Base-by-base conservation (phyloP, 345 rosid genomes). In the Hirschfeldia incana region DNA sequence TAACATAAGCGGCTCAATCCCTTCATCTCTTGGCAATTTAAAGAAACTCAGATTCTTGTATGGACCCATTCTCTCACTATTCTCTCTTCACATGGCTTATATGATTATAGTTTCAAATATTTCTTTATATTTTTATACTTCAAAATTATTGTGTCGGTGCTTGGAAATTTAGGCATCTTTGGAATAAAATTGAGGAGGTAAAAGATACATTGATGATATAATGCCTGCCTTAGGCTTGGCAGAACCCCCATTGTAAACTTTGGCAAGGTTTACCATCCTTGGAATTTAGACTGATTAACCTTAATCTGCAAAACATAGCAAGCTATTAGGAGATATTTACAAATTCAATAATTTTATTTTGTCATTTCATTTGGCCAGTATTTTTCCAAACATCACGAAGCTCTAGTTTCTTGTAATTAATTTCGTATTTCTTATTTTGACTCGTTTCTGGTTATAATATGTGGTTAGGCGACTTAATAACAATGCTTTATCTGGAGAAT, bases 381-480 rank as follows among this genome's bases (percentile, higher is more conserved):
- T 37, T 37, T 37, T 37, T 21, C 21, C 21, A 21, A 21, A 21
- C 21, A 21, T 21, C 1, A 21, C 21, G 21, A 21, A 21, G 21
- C 21, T 21, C 21, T 21, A 21, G 21, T 21, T 21, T 21, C 21
- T 21, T 21, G 21, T 21, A 37, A 42, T 2, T 11, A 10, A 42
- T 42, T 42, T 9, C 49, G 49, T 46, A 21, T 15, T 7, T 49
- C 59, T 66, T 73, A n/a, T 53, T 70, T 64, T 64, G 63, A 37
- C 59, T 61, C 67, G 4, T 16, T 34, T 36, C 13, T 63, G 58
- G 58, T 15, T 42, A 42, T 51, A 30, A 76, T 75, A 13, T 62
- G 73, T 84, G 75, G 60, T 70, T 36, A 92, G 97, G 89, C 97
- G 90, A 84, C 90, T 92, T 72, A 88, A 92, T 81, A 90, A 92